Evolutionary conservation across 2,329 filamentous ascomycete species (phyloP), one percentile per base, ranked within the genome.

Genomic region (Chrysosporium queenslandicum): DNA sequence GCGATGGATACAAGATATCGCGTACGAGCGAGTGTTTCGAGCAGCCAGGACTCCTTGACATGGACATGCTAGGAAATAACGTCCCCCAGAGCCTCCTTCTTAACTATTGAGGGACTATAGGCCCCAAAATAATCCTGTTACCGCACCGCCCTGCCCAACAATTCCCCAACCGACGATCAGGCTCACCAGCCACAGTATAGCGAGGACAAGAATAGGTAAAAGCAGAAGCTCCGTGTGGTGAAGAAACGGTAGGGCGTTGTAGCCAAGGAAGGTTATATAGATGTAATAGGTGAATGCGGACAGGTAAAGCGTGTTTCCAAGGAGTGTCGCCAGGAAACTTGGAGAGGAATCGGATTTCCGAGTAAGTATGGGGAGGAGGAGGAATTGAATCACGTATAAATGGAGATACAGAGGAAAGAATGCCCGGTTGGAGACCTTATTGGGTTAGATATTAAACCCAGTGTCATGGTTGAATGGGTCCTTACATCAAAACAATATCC

Each of bases 321-420:
- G 71, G 56, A 85, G 77, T 20, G 79, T 72, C 29, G 69, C 66
- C 30, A 72, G 61, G 54, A 70, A 69, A 51, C 71, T 69, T 63
- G 50, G 68, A 63, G 34, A 81, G 80, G 69, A 42, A 29, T 63
- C 66, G 40, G 68, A 66, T 39, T 62, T 65, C 53, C 67, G 71
- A 16, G 70, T 71, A 41, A 73, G 66, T 21, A 84, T 66, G 18
- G 82, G 82, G 68, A 85, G 80, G 54, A 83, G 75, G 39, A 85
- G 66, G 64, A 84, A 85, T 60, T 85, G 82, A 37, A 84, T 68
- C 45, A 83, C 79, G 58, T 83, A 83, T 23, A 85, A 71, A 61
- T 83, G 81, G 23, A 82, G 73, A 73, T 82, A 85, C 3, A 84
- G 73, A 0, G 82, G 81, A 58, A 85, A 81, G 66, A 83, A 85